Conservation (phyloP, 2,329 filamentous ascomycete species). For the Didymella lethalis region DNA sequence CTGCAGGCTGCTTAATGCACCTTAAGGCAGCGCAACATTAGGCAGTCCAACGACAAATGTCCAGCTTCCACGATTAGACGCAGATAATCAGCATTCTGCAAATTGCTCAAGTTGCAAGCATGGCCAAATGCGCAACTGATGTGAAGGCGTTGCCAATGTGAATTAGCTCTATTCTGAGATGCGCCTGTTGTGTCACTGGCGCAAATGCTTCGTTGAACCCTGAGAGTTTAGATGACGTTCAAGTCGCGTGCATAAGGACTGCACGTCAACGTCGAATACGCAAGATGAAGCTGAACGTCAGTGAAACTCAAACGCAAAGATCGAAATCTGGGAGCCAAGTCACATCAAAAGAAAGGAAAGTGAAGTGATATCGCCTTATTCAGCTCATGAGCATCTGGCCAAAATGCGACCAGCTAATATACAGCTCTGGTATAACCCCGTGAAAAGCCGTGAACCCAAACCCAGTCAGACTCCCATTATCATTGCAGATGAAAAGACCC, state of each 20-base stretch:
- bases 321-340: neutral
- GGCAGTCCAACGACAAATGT: neutral
- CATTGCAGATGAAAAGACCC: conserved; percentile 71
- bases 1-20: neutral
- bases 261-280: neutral
- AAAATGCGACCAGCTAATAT: conserved; percentile 64
- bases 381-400: conserved; percentile 58
- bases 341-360: conserved; percentile 5
- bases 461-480: conserved; percentile 76
- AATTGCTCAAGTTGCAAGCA: neutral
- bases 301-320: neutral
- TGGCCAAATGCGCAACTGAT: neutral
- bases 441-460: conserved; percentile 64
- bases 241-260: neutral
- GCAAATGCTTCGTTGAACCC: neutral
- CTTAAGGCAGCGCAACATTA: neutral
- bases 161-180: neutral
- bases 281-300: neutral
- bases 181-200: neutral
- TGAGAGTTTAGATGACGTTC: neutral
- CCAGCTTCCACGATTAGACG: neutral
- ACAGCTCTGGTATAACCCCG: conserved; percentile 64
- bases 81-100: neutral
- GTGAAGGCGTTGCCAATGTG: neutral
- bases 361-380: conserved; percentile 50